Evolutionary conservation across 164 flowering plant species (phyloP).

Genomic region (Hamamelis virginiana): DNA sequence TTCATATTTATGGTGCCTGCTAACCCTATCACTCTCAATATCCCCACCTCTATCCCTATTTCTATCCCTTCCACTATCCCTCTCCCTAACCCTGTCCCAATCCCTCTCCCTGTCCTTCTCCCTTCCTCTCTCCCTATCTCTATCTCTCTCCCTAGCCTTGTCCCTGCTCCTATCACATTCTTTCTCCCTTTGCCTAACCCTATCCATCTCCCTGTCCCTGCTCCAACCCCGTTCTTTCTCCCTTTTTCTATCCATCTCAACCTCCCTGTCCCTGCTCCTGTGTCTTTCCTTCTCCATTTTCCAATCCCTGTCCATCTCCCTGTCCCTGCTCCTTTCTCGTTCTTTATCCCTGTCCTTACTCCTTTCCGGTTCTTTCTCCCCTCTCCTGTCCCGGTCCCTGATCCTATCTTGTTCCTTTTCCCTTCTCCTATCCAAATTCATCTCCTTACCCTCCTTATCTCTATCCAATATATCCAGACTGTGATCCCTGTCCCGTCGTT

Average conservation of each 20-base stretch:
- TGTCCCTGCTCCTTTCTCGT: constrained; percentile 8
- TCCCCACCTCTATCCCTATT: constrained; percentile 25
- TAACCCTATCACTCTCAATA: constrained; percentile 24
- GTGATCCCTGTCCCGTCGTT: constrained; percentile 27
- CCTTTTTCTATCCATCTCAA: constrained; percentile 16
- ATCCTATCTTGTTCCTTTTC: constrained; percentile 17
- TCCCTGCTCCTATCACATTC: constrained; percentile 24
- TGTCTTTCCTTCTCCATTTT: constrained; percentile 17
- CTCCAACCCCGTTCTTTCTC: constrained; percentile 17
- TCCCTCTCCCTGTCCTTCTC: constrained; percentile 24
- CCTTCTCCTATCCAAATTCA: constrained; percentile 11
- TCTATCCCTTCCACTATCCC: constrained; percentile 29
- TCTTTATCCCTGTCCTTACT: constrained; percentile 25
- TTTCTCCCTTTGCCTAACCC: constrained; percentile 16
- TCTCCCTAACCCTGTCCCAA: constrained; percentile 27
- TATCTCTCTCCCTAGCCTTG: constrained; percentile 24
- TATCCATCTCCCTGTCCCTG: constrained; percentile 20
- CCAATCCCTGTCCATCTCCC: constrained; percentile 14
- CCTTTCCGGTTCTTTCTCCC: constrained; percentile 12
- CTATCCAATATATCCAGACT: constrained; percentile 22
- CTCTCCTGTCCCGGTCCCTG: constrained; percentile 13
- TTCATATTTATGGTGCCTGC: constrained; percentile 23
- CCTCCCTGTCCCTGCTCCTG: constrained; percentile 17
- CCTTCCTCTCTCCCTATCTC: constrained; percentile 12
- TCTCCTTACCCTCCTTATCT: constrained; percentile 15